A percentile compares a stretch with the other conserved stretches of the same genome.
phyloP scores from a whole-genome alignment of 495 filamentous ascomycete species.

The Neurospora sp. region DNA sequence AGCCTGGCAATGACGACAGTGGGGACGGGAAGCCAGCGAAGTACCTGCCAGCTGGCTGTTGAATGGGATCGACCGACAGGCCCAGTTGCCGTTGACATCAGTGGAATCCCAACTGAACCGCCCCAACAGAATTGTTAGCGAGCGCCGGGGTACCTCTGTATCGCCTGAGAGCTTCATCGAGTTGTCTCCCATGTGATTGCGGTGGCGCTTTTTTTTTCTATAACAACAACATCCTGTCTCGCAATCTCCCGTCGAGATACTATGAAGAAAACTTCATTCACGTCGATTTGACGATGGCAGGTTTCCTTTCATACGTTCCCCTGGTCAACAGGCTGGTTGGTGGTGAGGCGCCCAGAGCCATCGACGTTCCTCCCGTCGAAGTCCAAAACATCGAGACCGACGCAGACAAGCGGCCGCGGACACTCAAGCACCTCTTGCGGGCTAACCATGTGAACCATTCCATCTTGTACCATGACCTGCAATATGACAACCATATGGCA shows the following conservation, averaged over 20 bases:
- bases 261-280: not conserved
- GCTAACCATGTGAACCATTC: constrained; percentile 87
- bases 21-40: not conserved
- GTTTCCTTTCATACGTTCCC: constrained; percentile 40
- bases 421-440: constrained; percentile 79
- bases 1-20: not conserved
- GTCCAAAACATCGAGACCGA: constrained; percentile 70
- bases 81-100: not conserved
- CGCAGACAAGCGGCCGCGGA: constrained; percentile 66
- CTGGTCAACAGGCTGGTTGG: constrained; percentile 34
- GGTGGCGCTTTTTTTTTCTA: not conserved
- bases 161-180: not conserved
- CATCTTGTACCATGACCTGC: constrained; percentile 65
- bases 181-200: not conserved
- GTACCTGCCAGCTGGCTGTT: not conserved
- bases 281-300: constrained; percentile 19
- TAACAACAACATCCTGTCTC: not conserved
- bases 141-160: not conserved
- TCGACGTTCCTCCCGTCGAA: constrained; percentile 60
- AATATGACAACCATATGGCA: constrained; percentile 79
- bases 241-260: not conserved
- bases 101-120: not conserved
- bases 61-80: not conserved
- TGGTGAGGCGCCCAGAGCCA: constrained; percentile 23
- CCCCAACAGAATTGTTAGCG: not conserved